phyloP scores from a whole-genome alignment of 1,284 basidiomycete species.

The Ceraceosorus guamensis region DNA sequence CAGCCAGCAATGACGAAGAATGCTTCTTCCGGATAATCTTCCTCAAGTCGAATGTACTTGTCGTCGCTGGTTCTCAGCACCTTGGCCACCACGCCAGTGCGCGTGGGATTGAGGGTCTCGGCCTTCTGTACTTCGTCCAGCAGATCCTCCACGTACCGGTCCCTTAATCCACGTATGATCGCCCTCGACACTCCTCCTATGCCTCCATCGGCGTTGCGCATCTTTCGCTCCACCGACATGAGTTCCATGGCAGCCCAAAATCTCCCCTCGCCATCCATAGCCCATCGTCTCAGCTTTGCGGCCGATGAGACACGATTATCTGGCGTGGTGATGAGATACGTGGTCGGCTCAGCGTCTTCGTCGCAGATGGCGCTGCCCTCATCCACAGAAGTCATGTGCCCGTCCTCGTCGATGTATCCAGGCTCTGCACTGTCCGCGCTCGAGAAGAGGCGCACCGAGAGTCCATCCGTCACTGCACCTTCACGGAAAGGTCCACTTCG shows the following conservation, averaged over 20 bases:
- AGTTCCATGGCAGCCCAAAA: conserved; percentile 48
- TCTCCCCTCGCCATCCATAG: conserved; percentile 40
- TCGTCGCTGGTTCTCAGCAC: conserved; percentile 38
- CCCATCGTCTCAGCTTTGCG: conserved; percentile 43
- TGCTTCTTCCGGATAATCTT: conserved; percentile 46
- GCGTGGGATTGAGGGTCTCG: conserved; percentile 33
- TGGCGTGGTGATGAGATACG: conserved; percentile 45
- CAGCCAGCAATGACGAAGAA: conserved; percentile 47
- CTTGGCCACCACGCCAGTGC: conserved; percentile 20
- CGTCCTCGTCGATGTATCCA: not conserved
- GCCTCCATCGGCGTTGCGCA: conserved; percentile 29
- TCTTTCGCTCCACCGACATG: conserved; percentile 43
- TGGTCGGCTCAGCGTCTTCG: conserved; percentile 11
- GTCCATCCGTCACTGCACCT: conserved; percentile 39
- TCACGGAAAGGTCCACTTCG: conserved; percentile 39
- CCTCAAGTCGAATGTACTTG: conserved; percentile 39
- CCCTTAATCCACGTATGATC: conserved; percentile 16
- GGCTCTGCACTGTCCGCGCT: conserved; percentile 6
- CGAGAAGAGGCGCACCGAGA: conserved; percentile 43
- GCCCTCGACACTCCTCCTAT: conserved; percentile 11
- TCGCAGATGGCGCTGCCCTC: not conserved
- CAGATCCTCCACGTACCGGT: conserved; percentile 41
- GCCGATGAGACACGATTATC: conserved; percentile 47
- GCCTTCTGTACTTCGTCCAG: conserved; percentile 45
- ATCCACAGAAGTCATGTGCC: not conserved